These are phyloP conservation scores for Craspedostauros australis DNA, from an alignment of 108 stramenopile genomes.

Conservation along the genomic window DNA sequence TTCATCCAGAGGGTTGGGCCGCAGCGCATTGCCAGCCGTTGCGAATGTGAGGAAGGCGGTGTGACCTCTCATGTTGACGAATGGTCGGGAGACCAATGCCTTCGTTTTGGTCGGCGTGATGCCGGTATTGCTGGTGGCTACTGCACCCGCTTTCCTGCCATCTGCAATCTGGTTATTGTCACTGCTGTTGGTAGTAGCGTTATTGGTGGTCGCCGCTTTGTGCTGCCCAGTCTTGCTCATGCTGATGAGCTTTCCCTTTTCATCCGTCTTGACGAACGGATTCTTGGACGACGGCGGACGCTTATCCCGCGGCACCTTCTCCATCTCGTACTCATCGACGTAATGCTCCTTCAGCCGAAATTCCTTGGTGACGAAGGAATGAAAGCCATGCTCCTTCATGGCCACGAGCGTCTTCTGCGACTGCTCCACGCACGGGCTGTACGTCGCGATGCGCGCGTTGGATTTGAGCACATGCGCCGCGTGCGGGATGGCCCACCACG, in stretches of 20 bases:
- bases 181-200: not conserved
- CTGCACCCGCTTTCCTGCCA: not conserved
- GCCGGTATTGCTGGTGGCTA: not conserved
- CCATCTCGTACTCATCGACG: constrained; percentile 63
- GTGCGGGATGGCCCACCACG: constrained; percentile 88
- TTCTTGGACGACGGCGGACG: constrained; percentile 22
- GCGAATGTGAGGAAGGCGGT: constrained; percentile 97
- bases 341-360: constrained; percentile 75
- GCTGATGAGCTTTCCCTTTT: constrained; percentile 3
- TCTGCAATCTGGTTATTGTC: constrained; percentile 1
- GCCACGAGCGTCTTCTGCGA: constrained; percentile 64
- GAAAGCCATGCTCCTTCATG: constrained; percentile 65
- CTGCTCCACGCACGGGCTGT: constrained; percentile 96
- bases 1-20: constrained; percentile 50
- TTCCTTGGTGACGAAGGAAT: constrained; percentile 82
- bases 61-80: constrained; percentile 88
- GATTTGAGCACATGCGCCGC: constrained; percentile 69
- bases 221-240: not conserved
- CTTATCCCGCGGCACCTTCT: constrained; percentile 42
- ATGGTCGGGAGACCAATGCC: constrained; percentile 66
- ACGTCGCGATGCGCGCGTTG: constrained; percentile 72
- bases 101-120: constrained; percentile 22
- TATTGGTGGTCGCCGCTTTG: not conserved
- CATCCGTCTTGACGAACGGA: constrained; percentile 16
- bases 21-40: constrained; percentile 52